Conservation (phyloP, 2,329 filamentous ascomycete genomes). For the Blastomyces parvus region DNA sequence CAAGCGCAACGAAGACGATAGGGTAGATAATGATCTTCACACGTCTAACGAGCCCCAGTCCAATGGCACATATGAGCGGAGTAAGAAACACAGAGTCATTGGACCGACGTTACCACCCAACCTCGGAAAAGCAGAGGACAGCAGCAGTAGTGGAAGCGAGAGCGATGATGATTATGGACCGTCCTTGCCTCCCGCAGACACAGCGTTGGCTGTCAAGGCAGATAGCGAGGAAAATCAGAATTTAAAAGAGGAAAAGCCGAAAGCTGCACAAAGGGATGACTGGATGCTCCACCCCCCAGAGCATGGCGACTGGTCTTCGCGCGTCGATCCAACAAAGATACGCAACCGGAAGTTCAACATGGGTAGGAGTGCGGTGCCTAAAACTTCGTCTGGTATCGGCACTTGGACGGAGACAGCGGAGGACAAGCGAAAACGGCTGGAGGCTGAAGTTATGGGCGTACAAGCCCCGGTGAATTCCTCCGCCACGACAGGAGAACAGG, state of each 20-base stretch:
- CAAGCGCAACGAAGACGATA: slow-evolving; percentile 6
- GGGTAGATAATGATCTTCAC: not conserved
- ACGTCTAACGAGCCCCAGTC: not conserved
- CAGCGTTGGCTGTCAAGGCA: not conserved
- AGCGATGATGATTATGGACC: slow-evolving; percentile 34
- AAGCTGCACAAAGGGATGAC: slow-evolving; percentile 59
- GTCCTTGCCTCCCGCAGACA: slow-evolving; percentile 18
- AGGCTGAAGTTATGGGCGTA: slow-evolving; percentile 72
- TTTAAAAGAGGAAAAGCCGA: slow-evolving; percentile 28
- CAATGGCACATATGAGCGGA: not conserved
- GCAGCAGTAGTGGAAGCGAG: slow-evolving; percentile 28
- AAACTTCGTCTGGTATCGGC: slow-evolving; percentile 36
- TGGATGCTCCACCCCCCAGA: slow-evolving; percentile 68
- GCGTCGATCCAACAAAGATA: slow-evolving; percentile 72
- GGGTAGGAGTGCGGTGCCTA: slow-evolving; percentile 46
- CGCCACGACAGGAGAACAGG: not conserved
- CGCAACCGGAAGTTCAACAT: slow-evolving; percentile 73
- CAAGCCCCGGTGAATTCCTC: slow-evolving; percentile 24
- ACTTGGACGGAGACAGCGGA: slow-evolving; percentile 89
- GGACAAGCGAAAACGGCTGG: slow-evolving; percentile 68
- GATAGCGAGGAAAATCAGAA: slow-evolving; percentile 1
- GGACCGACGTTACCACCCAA: slow-evolving; percentile 43
- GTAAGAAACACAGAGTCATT: slow-evolving; percentile 43
- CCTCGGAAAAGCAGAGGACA: slow-evolving; percentile 18
- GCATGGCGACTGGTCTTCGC: slow-evolving; percentile 42